These are phyloP conservation scores for Penicillium polonicum DNA, from an alignment of 2,329 filamentous ascomycete genomes.

Conservation along the genomic window DNA sequence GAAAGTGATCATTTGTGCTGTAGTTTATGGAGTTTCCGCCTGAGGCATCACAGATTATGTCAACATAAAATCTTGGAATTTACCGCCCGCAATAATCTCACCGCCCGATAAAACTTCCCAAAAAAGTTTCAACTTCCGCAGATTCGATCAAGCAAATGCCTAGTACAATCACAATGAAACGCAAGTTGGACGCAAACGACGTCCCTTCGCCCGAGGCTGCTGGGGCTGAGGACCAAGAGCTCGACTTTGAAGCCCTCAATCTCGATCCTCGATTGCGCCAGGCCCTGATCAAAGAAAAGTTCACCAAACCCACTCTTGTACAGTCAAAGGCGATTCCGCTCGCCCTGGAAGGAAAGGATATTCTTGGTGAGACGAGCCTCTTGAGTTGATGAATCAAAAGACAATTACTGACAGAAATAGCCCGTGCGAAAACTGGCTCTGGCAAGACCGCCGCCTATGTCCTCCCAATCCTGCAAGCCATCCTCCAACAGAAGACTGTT, in stretches of 20 bases:
- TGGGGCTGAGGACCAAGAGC: conserved; percentile 33
- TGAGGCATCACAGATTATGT: conserved; percentile 5
- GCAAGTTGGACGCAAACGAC: conserved; percentile 51
- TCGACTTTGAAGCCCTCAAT: conserved; percentile 71
- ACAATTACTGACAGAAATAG: conserved; percentile 43
- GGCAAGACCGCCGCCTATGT: conserved; percentile 98
- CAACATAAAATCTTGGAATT: conserved; percentile 5
- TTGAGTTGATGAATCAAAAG: not conserved
- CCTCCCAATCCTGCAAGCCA: conserved; percentile 79
- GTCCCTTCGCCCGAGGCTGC: conserved; percentile 41
- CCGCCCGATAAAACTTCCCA: conserved; percentile 39
- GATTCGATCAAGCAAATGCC: conserved; percentile 9
- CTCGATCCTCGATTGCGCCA: conserved; percentile 85
- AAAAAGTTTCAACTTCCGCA: conserved; percentile 14
- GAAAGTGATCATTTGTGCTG: not conserved
- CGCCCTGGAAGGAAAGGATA: conserved; percentile 81
- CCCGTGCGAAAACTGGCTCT: conserved; percentile 90
- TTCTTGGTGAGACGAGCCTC: conserved; percentile 56
- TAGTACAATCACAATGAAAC: conserved; percentile 45
- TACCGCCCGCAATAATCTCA: conserved; percentile 32
- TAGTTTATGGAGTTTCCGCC: not conserved
- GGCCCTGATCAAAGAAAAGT: conserved; percentile 80
- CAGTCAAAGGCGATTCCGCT: conserved; percentile 86
- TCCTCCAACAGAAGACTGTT: conserved; percentile 74
- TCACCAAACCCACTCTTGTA: conserved; percentile 81